Evolutionary conservation across 2,329 filamentous ascomycete species (phyloP).

Genomic region (Stemphylium beticola): DNA sequence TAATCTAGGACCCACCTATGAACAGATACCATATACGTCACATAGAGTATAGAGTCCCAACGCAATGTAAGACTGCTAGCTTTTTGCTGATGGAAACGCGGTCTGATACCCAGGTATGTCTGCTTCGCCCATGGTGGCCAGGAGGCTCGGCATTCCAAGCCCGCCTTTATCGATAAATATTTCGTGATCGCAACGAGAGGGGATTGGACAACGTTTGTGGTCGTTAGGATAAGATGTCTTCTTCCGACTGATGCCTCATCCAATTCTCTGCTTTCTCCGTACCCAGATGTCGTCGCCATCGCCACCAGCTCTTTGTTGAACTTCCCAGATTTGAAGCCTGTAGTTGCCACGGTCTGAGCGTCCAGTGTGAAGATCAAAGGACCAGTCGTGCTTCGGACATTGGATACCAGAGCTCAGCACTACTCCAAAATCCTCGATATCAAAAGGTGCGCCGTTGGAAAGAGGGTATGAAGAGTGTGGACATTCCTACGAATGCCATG

Average conservation of each 20-base stretch:
- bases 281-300: constrained; percentile 37
- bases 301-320: constrained; percentile 53
- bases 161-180: too few species aligned
- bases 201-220: too few species aligned
- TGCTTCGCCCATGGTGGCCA: too few species aligned
- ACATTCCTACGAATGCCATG: constrained; percentile 50
- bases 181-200: too few species aligned
- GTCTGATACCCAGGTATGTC: too few species aligned
- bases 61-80: neutral
- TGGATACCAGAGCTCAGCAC: constrained; percentile 66
- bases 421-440: constrained; percentile 76
- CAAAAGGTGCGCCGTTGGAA: constrained; percentile 67
- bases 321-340: constrained; percentile 68
- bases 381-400: constrained; percentile 75
- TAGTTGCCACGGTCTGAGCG: constrained; percentile 68
- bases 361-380: constrained; percentile 71
- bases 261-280: constrained; percentile 42
- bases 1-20: too few species aligned
- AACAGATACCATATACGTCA: too few species aligned
- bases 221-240: too few species aligned
- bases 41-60: neutral
- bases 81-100: neutral
- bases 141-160: too few species aligned
- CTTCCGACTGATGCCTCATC: constrained; percentile 20
- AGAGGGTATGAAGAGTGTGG: constrained; percentile 72